phyloP scores from a whole-genome alignment of 306 rosid species.

The Vigna unguiculata region DNA sequence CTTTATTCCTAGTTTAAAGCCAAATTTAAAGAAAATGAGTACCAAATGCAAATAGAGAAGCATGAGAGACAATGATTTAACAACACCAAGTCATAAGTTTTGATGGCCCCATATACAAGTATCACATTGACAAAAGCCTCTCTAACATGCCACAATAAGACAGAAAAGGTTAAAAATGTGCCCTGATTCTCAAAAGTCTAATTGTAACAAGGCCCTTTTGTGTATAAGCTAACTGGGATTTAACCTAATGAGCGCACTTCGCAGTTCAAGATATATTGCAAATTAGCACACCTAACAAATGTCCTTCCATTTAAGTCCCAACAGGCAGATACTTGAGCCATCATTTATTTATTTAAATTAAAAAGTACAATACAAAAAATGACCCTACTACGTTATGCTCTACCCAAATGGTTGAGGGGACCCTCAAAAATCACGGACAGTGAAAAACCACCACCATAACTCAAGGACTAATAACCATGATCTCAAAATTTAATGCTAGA shows the following conservation, averaged over 20 bases:
- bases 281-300: neutral
- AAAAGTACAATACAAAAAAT: conserved; percentile 6
- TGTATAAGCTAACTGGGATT: conserved; percentile 1
- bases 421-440: conserved; percentile 1
- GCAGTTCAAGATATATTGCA: neutral
- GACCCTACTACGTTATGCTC: neutral
- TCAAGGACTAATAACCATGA: neutral
- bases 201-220: neutral
- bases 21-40: conserved; percentile 10
- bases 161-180: neutral
- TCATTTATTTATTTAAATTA: neutral
- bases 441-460: conserved; percentile 1
- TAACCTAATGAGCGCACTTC: conserved; percentile 10
- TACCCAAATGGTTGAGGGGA: neutral
- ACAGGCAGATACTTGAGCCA: neutral
- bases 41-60: conserved; percentile 12
- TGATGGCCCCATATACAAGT: neutral
- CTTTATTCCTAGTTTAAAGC: conserved; percentile 44
- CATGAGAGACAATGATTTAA: conserved; percentile 12
- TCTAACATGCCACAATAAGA: neutral
- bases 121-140: neutral
- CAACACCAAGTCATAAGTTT: neutral
- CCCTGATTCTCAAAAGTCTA: neutral
- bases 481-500: neutral
- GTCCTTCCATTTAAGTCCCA: neutral